Base-by-base conservation (phyloP, 257 asterid genomes). In the Lavandula angustifolia region DNA sequence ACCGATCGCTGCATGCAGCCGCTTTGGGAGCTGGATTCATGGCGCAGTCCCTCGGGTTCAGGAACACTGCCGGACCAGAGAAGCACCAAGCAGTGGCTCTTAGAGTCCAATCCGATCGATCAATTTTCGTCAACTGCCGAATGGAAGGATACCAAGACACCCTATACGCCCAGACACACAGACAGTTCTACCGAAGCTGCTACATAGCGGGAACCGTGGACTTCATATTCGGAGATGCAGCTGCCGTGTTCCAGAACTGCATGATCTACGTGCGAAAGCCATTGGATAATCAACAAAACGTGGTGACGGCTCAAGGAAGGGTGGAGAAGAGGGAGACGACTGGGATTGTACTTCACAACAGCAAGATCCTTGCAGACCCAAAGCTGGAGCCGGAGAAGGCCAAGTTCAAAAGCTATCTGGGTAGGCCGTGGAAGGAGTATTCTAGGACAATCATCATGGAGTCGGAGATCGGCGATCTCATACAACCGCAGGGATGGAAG, bases 21-120 rank as follows among this genome's bases (percentile, higher is more conserved):
- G 47, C 47, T 41, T 3, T 41, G 3, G 47, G 47, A 41, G 47
- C 47, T 8, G 47, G 47, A 10, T 41, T 41, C 47, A 41, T 41
- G 47, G 47, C 47, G 2, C 47, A 41, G 13, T 41, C 47, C 3
- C 47, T 41, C 2, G 47, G 47, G 47, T 41, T 41, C 47, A 9
- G 4, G 13, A 41, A 41, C 47, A 41, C 94, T 0, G 99, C 99
- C 0, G 99, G 99, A 0, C 85, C 96, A 0, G 96, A 89, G 9
- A 92, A 89, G 68, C 87, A 81, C 41, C 97, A 92, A 46, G 99
- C 97, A 8, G 99, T 89, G 67, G 99, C 99, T 9, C 82, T 92
- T 4, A 66, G 96, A 11, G 96, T 87, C 6, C 95, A 87, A 72
- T 60, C 95, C 1, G 96, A 89, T 65, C 87, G 81, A 0, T 62